phyloP scores from a whole-genome alignment of 2,329 filamentous ascomycete genomes.

The Aspergillus ustus region DNA sequence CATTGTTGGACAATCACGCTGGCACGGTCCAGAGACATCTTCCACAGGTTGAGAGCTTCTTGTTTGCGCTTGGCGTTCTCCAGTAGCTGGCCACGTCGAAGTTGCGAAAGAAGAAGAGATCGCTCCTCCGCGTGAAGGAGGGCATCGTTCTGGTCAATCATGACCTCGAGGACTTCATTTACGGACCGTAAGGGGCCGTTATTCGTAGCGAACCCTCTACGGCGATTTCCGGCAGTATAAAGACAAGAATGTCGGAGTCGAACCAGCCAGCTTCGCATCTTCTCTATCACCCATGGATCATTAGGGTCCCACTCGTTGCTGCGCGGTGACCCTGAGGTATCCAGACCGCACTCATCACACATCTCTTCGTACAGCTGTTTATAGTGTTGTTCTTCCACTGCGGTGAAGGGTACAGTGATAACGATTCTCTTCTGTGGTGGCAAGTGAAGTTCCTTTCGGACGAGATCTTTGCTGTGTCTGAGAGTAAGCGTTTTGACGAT shows the following conservation, averaged over 20 bases:
- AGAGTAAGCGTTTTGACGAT: conserved; percentile 76
- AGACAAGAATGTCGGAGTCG: conserved; percentile 80
- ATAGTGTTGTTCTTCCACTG: conserved; percentile 91
- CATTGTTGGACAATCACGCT: conserved; percentile 61
- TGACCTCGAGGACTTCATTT: conserved; percentile 82
- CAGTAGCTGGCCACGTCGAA: conserved; percentile 76
- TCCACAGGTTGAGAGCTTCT: conserved; percentile 74
- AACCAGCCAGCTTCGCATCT: conserved; percentile 79
- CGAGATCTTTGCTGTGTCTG: conserved; percentile 81
- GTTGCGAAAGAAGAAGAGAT: conserved; percentile 63
- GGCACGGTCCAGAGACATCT: conserved; percentile 58
- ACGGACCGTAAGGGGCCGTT: conserved; percentile 76
- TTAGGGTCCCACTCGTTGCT: conserved; percentile 68
- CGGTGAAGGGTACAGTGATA: conserved; percentile 86
- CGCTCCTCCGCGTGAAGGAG: conserved; percentile 71
- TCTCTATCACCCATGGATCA: conserved; percentile 61
- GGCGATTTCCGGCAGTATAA: conserved; percentile 74
- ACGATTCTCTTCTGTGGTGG: conserved; percentile 85
- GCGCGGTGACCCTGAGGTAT: conserved; percentile 66
- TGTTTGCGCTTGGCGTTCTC: conserved; percentile 73
- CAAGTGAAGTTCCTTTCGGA: conserved; percentile 77
- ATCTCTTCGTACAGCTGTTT: conserved; percentile 75
- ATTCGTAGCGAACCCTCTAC: conserved; percentile 65
- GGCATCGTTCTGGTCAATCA: conserved; percentile 84
- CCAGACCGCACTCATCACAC: conserved; percentile 70